Evolutionary conservation across 1,284 basidiomycete species (phyloP), one percentile per base, ranked within the genome.

Genomic region (Irpex sp.): DNA sequence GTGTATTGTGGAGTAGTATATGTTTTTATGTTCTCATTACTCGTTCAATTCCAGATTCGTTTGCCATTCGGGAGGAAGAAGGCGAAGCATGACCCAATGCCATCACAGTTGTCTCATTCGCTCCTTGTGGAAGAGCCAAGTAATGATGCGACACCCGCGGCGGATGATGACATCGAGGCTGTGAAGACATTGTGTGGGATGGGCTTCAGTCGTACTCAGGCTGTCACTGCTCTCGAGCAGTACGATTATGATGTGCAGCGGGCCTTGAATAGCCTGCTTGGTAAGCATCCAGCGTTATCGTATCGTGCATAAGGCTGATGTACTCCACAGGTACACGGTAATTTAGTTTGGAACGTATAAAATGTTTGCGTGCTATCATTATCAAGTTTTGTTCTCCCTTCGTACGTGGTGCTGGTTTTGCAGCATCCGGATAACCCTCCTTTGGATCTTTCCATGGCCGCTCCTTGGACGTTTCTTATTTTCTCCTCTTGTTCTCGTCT

Each of bases 131-230:
- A 85, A 62, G 77, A 82, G 13, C 70, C 69, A 6, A 52, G 2
- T 8, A 59, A 40, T 34, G 59, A 51, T 19, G 54, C 21, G 5
- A 83, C 87, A 4, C 85, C 89, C 0, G 82, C 82, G 1, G 79
- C 81, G 8, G 88, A 88, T 36, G 91, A 92, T 65, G 93, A 94
- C 66, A 86, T 89, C 4, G 87, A 89, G 67, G 78, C 86, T 0
- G 90, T 95, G 38, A 93, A 91, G 72, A 87, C 89, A 69, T 78
- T 95, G 54, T 85, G 84, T 57, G 83, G 81, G 36, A 94, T 95
- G 92, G 93, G 93, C 47, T 95, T 95, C 79, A 88, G 83, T 68
- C 85, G 93, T 57, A 75, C 79, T n/a, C 87, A 93, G 73, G 90
- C 91, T 0, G 82, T 95, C 5, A 80, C 79, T 31, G 91, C 93